Evolutionary conservation across 306 rosid species (phyloP), one percentile per base, ranked within the genome.

Genomic region (Astragalus glycyphyllos): DNA sequence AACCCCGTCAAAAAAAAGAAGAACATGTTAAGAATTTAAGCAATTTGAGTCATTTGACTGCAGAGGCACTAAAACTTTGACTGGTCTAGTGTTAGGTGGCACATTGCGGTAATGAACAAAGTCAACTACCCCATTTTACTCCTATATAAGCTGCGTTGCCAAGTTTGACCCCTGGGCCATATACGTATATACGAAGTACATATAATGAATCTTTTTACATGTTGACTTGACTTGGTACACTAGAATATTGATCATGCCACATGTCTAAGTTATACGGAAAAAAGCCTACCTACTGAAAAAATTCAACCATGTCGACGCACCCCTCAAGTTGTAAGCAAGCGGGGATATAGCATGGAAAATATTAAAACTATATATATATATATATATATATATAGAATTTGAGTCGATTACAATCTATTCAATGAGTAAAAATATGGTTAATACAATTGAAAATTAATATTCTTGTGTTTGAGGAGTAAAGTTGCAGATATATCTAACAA

Each of bases 51-150:
- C 31, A 26, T 26, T 26, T 26, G 38, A 26, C 15, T 34, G 12
- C 69, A 26, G 10, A 5, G 58, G 1, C 56, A 49, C 16, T 6
- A 41, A 69, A 55, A 4, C 6, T 37, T 45, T 71, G 67, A 71
- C 48, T 7, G 38, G 48, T 44, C 32, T 13, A 44, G 9, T 13
- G 0, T 45, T 71, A 16, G 37, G 53, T 49, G 31, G 53, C 50
- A 14, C 2, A 26, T 48, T 37, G 4, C 17, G 4, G 35, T 45
- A 40, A 0, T 0, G 1, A 10, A 34, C 42, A 62, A 23, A 2
- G 32, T 37, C 61, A 72, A 49, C 54, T 6, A 7, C 1, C 11
- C 5, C 61, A 61, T 49, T 11, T n/a, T 68, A 11, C 8, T 8
- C 47, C 14, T 1, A 4, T 2, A 3, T 26, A 2, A 37, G 11